Evolutionary conservation across 345 rosid genomes (phyloP).

Genomic region (Rhizophora mangle): DNA sequence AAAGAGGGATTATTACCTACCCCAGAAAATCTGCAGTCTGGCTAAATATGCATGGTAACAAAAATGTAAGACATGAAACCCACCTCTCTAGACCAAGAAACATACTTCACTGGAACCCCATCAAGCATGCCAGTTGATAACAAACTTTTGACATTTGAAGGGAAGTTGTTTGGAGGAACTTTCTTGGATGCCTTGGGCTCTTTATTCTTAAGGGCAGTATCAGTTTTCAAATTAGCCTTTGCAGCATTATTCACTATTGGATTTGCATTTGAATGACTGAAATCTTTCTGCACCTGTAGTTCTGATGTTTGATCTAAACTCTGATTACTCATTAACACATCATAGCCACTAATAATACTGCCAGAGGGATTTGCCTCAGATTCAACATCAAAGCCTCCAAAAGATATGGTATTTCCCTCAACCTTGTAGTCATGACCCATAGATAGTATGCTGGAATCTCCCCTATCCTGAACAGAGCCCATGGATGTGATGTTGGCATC

Average conservation of each 20-base stretch:
- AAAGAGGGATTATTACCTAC: background rate
- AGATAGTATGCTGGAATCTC: constrained; percentile 34
- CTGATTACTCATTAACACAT: constrained; percentile 33
- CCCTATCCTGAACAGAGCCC: constrained; percentile 33
- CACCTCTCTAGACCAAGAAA: constrained; percentile 35
- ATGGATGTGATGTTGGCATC: constrained; percentile 21
- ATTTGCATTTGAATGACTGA: constrained; percentile 24
- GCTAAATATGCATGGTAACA: background rate
- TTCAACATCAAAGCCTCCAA: constrained; percentile 18
- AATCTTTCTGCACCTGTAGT: constrained; percentile 25
- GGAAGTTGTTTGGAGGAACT: constrained; percentile 21
- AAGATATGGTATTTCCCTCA: too few species aligned
- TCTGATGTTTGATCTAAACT: constrained; percentile 34
- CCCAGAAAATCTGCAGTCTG: background rate
- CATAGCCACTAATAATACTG: constrained; percentile 35
- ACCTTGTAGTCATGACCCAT: constrained; percentile 36
- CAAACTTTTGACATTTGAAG: constrained; percentile 29
- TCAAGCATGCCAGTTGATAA: constrained; percentile 29
- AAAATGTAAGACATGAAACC: background rate
- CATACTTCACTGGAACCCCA: constrained; percentile 27
- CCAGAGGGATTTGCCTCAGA: constrained; percentile 41
- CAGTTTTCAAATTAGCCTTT: constrained; percentile 5
- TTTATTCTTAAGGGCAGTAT: constrained; percentile 11
- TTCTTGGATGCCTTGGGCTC: constrained; percentile 14
- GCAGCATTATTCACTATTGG: constrained; percentile 27